Conservation (phyloP, 257 asterid genomes). For the Jaltomata sinuosa region DNA sequence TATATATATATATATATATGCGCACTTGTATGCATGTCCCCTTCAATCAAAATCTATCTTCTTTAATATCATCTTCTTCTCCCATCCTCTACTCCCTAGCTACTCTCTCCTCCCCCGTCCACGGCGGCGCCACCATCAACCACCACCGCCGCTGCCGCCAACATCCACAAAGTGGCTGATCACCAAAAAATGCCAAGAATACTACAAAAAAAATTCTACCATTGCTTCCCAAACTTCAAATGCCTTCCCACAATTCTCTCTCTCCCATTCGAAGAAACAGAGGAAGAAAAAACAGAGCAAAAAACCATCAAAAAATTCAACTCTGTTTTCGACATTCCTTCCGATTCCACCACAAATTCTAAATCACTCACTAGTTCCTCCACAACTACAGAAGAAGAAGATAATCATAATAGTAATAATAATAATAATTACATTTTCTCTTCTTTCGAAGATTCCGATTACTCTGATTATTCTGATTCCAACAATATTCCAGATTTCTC, state of each 20-base stretch:
- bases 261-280: constrained; percentile 14
- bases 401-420: neutral
- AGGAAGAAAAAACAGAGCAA: constrained; percentile 11
- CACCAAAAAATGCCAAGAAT: constrained; percentile 41
- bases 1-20: neutral
- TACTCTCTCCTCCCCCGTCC: neutral
- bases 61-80: neutral
- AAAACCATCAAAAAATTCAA: constrained; percentile 32
- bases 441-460: constrained; percentile 26
- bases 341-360: constrained; percentile 33
- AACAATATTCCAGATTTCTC: constrained; percentile 47
- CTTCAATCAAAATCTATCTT: neutral
- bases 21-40: neutral
- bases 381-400: neutral
- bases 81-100: neutral
- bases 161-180: neutral
- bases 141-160: neutral
- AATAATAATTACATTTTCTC: constrained; percentile 1
- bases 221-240: constrained; percentile 61
- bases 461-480: neutral
- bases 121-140: neutral
- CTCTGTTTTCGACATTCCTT: constrained; percentile 38
- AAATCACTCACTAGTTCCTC: constrained; percentile 32
- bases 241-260: constrained; percentile 48
- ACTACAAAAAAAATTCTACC: constrained; percentile 42